These are phyloP conservation scores for Williopsis jadinii DNA, from an alignment of 1,139 yeast genomes.

Conservation along the genomic window DNA sequence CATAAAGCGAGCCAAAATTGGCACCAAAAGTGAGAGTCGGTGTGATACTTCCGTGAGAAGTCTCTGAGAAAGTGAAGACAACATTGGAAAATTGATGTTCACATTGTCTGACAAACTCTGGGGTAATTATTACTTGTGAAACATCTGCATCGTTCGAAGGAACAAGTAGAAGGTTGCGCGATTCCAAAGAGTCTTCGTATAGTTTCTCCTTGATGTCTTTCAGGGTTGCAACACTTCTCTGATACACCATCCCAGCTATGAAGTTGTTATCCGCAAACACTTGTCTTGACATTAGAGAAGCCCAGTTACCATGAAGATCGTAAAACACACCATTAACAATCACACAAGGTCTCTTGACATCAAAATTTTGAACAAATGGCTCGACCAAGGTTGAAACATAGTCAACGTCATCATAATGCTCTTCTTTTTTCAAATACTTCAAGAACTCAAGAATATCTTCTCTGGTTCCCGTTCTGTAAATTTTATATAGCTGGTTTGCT, in stretches of 20 bases:
- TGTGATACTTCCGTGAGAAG: no score
- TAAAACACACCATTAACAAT: conserved; percentile 69
- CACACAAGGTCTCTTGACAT: conserved; percentile 43
- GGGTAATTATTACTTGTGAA: conserved; percentile 21
- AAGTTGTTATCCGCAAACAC: conserved; percentile 28
- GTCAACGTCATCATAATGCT: conserved; percentile 18
- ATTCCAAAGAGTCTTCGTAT: conserved; percentile 16
- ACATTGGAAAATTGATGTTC: background rate
- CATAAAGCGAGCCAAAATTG: conserved; percentile 33
- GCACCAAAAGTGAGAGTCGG: conserved; percentile 51
- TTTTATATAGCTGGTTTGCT: conserved; percentile 15
- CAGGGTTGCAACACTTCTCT: conserved; percentile 26
- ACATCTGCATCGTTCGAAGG: conserved; percentile 27
- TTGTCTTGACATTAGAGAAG: conserved; percentile 31
- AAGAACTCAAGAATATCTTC: background rate
- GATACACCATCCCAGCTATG: conserved; percentile 22
- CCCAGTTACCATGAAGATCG: conserved; percentile 34
- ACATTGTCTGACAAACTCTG: background rate
- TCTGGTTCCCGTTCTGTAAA: conserved; percentile 8
- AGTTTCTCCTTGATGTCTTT: conserved; percentile 16
- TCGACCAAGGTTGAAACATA: conserved; percentile 18
- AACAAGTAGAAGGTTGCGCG: conserved; percentile 28
- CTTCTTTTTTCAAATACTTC: background rate
- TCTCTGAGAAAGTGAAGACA: background rate
- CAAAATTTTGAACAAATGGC: conserved; percentile 34